These are phyloP conservation scores for Starmerella kuoi DNA, from an alignment of 805 yeast species.

Conservation along the genomic window DNA sequence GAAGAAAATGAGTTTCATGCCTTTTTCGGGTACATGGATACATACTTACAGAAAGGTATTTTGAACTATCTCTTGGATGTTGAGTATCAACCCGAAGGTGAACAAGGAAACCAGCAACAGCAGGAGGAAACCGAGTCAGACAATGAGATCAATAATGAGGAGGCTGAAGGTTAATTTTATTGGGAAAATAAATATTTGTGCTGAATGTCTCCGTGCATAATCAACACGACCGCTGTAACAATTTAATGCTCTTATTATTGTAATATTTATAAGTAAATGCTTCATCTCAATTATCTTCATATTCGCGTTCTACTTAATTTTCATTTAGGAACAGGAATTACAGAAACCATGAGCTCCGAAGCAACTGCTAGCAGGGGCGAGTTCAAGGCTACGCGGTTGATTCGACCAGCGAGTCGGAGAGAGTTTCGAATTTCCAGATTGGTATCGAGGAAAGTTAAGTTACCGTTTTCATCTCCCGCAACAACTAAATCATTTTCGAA, in stretches of 20 bases:
- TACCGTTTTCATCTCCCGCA: constrained; percentile 22
- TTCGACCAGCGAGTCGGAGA: constrained; percentile 14
- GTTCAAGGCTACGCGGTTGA: constrained; percentile 15
- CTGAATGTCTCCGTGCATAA: no score
- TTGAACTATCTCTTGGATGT: constrained; percentile 41
- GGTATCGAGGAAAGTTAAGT: constrained; percentile 5
- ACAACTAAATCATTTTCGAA: constrained; percentile 5
- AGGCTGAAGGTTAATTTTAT: constrained; percentile 3
- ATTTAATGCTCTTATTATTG: no score
- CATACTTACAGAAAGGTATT: constrained; percentile 53
- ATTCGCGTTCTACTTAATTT: background rate
- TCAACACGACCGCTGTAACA: no score
- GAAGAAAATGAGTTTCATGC: constrained; percentile 81
- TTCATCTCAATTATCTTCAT: background rate
- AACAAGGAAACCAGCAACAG: constrained; percentile 18
- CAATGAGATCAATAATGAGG: constrained; percentile 17
- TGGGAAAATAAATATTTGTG: no score
- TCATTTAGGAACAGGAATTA: background rate
- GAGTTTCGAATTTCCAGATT: constrained; percentile 1
- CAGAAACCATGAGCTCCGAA: constrained; percentile 1
- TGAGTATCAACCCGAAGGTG: constrained; percentile 17
- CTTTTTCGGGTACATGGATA: constrained; percentile 81
- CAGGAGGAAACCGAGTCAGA: constrained; percentile 29
- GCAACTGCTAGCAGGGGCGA: constrained; percentile 11
- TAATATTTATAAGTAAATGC: no score